Evolutionary conservation across 306 rosid genomes (phyloP).

Genomic region (Cucurbita ficifolia): DNA sequence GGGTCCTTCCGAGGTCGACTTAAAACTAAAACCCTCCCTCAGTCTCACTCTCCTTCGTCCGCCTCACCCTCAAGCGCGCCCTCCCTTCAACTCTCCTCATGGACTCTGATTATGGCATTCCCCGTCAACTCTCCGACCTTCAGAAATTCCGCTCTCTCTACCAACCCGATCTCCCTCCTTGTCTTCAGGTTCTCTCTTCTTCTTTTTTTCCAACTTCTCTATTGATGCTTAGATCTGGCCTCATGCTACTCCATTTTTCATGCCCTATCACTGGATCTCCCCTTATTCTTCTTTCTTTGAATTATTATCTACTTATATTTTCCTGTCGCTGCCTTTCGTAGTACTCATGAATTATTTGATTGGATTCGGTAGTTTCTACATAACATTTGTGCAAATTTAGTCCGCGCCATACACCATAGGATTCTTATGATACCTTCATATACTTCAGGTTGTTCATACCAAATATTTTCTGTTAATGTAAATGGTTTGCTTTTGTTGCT

Average conservation of each 20-base stretch:
- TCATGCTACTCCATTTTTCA: background rate
- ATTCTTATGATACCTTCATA: background rate
- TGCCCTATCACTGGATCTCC: too few relatives aligned
- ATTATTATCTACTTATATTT: too few relatives aligned
- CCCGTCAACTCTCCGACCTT: slow-evolving; percentile 84
- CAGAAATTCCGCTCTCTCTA: slow-evolving; percentile 60
- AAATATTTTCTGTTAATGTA: background rate
- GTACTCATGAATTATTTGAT: too few relatives aligned
- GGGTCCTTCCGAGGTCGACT: background rate
- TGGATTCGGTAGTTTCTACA: too few relatives aligned
- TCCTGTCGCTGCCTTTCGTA: too few relatives aligned
- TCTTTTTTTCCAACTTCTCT: background rate
- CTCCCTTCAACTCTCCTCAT: background rate
- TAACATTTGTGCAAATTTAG: too few relatives aligned
- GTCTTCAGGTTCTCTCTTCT: slow-evolving; percentile 33
- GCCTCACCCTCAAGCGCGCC: too few relatives aligned
- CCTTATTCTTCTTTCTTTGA: too few relatives aligned
- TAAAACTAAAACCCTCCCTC: background rate
- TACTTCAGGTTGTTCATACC: background rate
- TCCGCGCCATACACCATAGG: too few relatives aligned
- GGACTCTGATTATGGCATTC: slow-evolving; percentile 92
- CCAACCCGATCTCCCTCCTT: slow-evolving; percentile 80
- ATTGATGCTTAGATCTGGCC: background rate
- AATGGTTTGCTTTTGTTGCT: background rate
- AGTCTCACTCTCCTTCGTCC: background rate